Evolutionary conservation across 805 yeast genomes (phyloP), one percentile per base, ranked within the genome.

Genomic region (Babjeviella inositovora): DNA sequence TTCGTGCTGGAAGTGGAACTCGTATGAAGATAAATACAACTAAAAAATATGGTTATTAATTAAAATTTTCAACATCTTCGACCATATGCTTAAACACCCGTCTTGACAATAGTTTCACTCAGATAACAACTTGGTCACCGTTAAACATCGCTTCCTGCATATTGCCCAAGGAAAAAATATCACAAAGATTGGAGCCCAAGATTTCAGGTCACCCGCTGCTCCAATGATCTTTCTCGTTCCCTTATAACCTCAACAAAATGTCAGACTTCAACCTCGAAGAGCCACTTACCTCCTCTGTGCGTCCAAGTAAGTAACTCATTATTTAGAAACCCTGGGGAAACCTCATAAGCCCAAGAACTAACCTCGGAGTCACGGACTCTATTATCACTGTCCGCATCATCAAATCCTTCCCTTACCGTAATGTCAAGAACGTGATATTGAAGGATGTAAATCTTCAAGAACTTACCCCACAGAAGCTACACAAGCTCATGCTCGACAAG

Each of bases 351-450:
- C 10, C 8, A 15, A 19, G 8, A 9, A 16, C 11, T 10, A 25
- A 19, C 11, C 13, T 8, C 4, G 17, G 5, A 49, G 63, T 61
- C 13, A 56, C 71, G 4, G 72, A 70, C 41, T 72, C 94, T 0
- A 68, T 82, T 8, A 47, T 90, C 19, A 90, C 98, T 0, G 61
- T 90, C 5, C 65, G 98, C 28, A 65, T 90, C 12, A 68, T 90
- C 39, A 87, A 87, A 43, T 82, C 95, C 2, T 90, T 90, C 44
- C 87, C 90, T 13, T 81, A 77, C 50, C 62, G 95, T 50, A 84
- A 87, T 37, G 85, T 81, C 23, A 74, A 72, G 42, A 82, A 80
- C 41, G 53, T 73, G 30, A 66, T 85, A 6, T 47, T 84, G 21
- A 65, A 60, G 14, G 64, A 73, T 33, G 60, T 82, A 23, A 79